Evolutionary conservation across 2,329 filamentous ascomycete species (phyloP).

Genomic region (Aspergillus brasiliensis): DNA sequence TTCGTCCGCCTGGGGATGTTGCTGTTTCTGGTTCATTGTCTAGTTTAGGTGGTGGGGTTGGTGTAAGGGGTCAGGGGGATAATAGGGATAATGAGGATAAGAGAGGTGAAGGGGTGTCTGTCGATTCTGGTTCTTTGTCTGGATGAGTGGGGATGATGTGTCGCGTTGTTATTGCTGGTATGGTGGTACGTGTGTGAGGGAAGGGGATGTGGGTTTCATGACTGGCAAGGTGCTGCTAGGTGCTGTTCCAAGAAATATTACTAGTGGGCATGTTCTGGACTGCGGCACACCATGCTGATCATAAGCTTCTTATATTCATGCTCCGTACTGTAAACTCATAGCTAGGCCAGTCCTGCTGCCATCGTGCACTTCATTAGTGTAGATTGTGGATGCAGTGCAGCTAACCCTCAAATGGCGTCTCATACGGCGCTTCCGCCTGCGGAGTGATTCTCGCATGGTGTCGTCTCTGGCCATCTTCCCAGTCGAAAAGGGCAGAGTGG

Average conservation of each 20-base stretch:
- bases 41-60: neutral
- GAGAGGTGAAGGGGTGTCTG: no score
- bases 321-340: neutral
- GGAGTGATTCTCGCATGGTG: conserved; percentile 82
- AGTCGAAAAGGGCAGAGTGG: conserved; percentile 79
- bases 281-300: neutral
- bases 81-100: no score
- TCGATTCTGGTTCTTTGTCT: no score
- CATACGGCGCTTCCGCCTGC: conserved; percentile 74
- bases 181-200: no score
- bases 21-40: neutral
- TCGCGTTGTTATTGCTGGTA: no score
- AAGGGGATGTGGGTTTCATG: no score
- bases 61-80: no score
- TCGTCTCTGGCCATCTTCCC: conserved; percentile 74
- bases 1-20: neutral
- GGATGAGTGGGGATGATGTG: no score
- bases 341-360: neutral
- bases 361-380: neutral
- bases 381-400: neutral
- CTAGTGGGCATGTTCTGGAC: neutral
- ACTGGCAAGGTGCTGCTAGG: no score
- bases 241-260: no score
- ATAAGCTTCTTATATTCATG: neutral
- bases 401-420: conserved; percentile 61